These are phyloP conservation scores for Starmerella sirachaensis DNA, from an alignment of 805 yeast species.

Conservation along the genomic window DNA sequence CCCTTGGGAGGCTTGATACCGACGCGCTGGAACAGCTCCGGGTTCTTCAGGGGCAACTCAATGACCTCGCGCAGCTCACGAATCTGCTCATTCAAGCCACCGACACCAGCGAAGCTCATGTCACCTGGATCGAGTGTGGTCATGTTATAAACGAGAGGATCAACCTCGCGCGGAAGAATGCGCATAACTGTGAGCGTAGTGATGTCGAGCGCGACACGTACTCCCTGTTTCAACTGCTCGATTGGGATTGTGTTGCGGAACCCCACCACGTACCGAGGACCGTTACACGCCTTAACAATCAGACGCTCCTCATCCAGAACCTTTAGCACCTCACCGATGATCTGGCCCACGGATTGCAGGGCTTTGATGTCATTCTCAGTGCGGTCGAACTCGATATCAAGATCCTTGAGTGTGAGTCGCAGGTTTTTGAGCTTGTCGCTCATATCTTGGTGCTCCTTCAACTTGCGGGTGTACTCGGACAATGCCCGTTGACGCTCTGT, in stretches of 20 bases:
- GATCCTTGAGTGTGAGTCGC: slow-evolving; percentile 67
- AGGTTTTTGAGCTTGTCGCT: slow-evolving; percentile 80
- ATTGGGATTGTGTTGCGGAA: slow-evolving; percentile 87
- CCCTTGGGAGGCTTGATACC: slow-evolving; percentile 99
- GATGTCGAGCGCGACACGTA: slow-evolving; percentile 93
- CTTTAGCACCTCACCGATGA: slow-evolving; percentile 92
- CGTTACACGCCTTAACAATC: slow-evolving; percentile 92
- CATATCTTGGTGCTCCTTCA: slow-evolving; percentile 88
- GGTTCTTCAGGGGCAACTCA: slow-evolving; percentile 92
- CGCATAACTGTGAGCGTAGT: slow-evolving; percentile 97
- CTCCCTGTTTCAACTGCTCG: slow-evolving; percentile 76
- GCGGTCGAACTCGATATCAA: slow-evolving; percentile 75
- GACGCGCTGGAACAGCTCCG: slow-evolving; percentile 87
- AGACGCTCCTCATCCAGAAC: slow-evolving; percentile 86
- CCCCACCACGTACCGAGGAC: slow-evolving; percentile 96
- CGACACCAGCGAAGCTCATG: slow-evolving; percentile 84
- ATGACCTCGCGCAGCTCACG: slow-evolving; percentile 95
- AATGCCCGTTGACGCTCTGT: slow-evolving; percentile 71
- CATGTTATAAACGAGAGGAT: slow-evolving; percentile 96
- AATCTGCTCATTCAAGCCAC: slow-evolving; percentile 92
- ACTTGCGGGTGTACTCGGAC: slow-evolving; percentile 65
- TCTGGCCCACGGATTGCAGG: slow-evolving; percentile 90
- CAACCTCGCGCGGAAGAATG: slow-evolving; percentile 93
- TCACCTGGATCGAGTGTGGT: slow-evolving; percentile 97
- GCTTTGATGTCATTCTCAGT: slow-evolving; percentile 97